Evolutionary conservation across 179 eudicot genomes (phyloP), one percentile per base, ranked within the genome.

Genomic region (Silene coronaria): DNA sequence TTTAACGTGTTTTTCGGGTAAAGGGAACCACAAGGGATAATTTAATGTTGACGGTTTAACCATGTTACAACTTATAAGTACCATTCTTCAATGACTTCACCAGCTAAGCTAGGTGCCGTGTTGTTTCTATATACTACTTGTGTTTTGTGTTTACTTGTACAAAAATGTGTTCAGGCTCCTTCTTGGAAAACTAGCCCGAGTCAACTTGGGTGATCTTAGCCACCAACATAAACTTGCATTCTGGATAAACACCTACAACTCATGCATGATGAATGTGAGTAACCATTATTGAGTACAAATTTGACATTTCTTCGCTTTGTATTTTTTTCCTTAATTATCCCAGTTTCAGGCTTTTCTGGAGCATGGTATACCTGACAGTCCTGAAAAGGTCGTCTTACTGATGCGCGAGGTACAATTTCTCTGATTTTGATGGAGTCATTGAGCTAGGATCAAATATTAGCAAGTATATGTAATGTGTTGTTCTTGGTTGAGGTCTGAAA

Each of bases 181-280:
- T n/a, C 82, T 92, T 14, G 84, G 89, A 72, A 92, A 88, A 84
- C 92, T 94, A 57, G 84, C 88, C 24, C 82, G 86, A 19, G 85
- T 89, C 66, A 81, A 71, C 74, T 77, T 92, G 84, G 88, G 88
- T 70, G 90, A 92, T 61, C 91, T 94, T 45, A 84, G 84, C 36
- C 97, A 91, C 82, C 96, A 90, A 73, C 91, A 94, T 76, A 94
- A 89, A 86, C 97, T 94, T 70, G 97, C 97, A 5, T 94, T 94
- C 80, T 94, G 98, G 98, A 89, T 94, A 48, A 94, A 94, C 79
- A 88, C 84, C 16, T 91, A 94, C 77, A 92, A 92, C 79, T 81
- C 92, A 17, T 94, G 96, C 85, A 82, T 94, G 92, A 90, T 94
- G 92, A 94, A 94, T 74, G 98, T 94, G 86, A 81, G 93, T 71